Conservation (phyloP, 345 rosid species). For the Gossypium herbaceum region DNA sequence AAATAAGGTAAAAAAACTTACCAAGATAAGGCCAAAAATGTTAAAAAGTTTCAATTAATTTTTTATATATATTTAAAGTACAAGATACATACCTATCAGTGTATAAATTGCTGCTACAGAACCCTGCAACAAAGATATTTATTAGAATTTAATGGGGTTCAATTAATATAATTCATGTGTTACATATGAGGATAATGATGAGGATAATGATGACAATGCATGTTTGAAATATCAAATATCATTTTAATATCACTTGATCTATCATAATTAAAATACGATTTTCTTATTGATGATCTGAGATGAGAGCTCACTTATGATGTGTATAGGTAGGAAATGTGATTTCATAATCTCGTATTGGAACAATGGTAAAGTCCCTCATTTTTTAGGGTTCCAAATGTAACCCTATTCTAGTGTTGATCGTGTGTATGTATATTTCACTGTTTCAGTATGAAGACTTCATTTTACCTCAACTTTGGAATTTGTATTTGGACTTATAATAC, state of each 20-base stretch:
- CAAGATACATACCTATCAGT: constrained; percentile 45
- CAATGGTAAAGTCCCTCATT: not conserved
- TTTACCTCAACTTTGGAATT: not conserved
- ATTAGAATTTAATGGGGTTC: not conserved
- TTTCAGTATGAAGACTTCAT: not conserved
- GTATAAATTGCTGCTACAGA: constrained; percentile 55
- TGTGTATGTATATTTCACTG: not conserved
- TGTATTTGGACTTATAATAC: constrained; percentile 12
- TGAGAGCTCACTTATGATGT: not conserved
- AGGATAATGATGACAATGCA: not conserved
- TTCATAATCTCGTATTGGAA: not conserved
- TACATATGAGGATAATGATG: not conserved
- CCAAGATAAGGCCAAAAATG: constrained; percentile 67
- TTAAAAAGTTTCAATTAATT: constrained; percentile 34
- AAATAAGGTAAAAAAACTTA: constrained; percentile 22
- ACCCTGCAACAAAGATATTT: constrained; percentile 44
- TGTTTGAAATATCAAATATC: not conserved
- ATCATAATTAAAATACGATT: not conserved
- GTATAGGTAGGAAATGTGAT: not conserved
- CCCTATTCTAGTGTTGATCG: not conserved
- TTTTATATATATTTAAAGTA: not conserved
- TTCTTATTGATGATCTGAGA: not conserved
- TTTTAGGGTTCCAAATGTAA: not conserved
- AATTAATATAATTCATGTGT: not conserved
- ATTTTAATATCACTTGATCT: not conserved